Evolutionary conservation across 495 filamentous ascomycete genomes (phyloP).

Genomic region (Tirmania nivea): DNA sequence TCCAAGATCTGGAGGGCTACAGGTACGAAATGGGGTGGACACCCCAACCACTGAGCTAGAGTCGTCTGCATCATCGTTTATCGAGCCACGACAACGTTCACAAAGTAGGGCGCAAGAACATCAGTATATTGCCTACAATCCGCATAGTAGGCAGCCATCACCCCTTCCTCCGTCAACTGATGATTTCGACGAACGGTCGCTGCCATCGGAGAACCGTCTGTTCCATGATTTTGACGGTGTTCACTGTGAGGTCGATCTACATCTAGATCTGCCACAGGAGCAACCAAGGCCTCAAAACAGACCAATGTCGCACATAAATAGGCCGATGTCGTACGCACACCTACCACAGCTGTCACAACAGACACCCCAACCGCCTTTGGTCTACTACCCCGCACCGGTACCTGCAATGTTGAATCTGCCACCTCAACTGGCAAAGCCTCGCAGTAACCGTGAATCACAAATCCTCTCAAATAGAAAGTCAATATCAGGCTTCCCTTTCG

Average conservation of each 20-base stretch:
- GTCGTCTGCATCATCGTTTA: too few species aligned
- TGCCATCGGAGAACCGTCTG: conserved; percentile 19
- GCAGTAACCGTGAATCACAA: conserved; percentile 5
- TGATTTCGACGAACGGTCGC: not conserved
- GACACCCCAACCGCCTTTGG: conserved; percentile 39
- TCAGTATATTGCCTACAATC: too few species aligned
- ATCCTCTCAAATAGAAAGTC: not conserved
- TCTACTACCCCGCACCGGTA: conserved; percentile 88
- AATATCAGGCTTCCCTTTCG: conserved; percentile 1
- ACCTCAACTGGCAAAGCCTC: conserved; percentile 59
- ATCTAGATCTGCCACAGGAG: conserved; percentile 2
- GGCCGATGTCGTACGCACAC: conserved; percentile 39
- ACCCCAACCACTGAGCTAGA: too few species aligned
- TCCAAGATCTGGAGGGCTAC: too few species aligned
- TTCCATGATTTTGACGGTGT: conserved; percentile 92
- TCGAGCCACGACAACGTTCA: too few species aligned
- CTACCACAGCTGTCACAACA: conserved; percentile 24
- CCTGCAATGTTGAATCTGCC: conserved; percentile 84
- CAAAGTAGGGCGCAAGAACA: too few species aligned
- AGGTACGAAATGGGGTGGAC: too few species aligned
- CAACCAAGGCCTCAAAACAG: conserved; percentile 5
- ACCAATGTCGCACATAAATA: conserved; percentile 20
- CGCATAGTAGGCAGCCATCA: too few species aligned
- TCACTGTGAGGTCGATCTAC: conserved; percentile 38
- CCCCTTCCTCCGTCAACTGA: too few species aligned